Conservation (phyloP, 495 filamentous ascomycete genomes). For the Aspergillus sclerotiicarbonarius region DNA sequence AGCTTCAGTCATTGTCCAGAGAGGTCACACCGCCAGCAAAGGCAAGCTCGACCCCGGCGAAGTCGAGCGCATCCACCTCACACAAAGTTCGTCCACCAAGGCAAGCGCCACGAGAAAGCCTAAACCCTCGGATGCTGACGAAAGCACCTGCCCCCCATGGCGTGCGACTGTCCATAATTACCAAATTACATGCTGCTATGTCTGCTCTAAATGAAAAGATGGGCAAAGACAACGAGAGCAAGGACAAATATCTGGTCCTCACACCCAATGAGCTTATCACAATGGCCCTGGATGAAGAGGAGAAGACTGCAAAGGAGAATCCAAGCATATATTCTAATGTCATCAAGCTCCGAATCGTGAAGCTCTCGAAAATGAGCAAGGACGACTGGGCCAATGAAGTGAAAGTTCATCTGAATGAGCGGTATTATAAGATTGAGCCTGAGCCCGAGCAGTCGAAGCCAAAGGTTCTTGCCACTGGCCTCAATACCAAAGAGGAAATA, state of each 20-base stretch:
- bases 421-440: conserved; percentile 43
- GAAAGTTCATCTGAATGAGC: conserved; percentile 36
- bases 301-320: conserved; percentile 66
- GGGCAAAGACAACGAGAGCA: conserved; percentile 47
- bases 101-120: conserved; percentile 44
- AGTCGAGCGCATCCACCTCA: conserved; percentile 19
- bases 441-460: conserved; percentile 23
- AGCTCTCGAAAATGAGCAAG: conserved; percentile 67
- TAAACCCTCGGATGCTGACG: conserved; percentile 80
- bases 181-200: conserved; percentile 72
- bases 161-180: conserved; percentile 64
- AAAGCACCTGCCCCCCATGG: conserved; percentile 69
- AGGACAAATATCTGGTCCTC: conserved; percentile 58
- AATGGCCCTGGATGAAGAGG: conserved; percentile 81
- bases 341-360: conserved; percentile 74
- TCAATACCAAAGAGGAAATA: conserved; percentile 67
- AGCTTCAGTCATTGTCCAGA: conserved; percentile 26
- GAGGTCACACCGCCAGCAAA: conserved; percentile 41
- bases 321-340: conserved; percentile 72
- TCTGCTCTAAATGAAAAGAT: conserved; percentile 63
- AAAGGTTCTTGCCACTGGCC: conserved; percentile 58
- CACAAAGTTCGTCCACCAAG: conserved; percentile 24
- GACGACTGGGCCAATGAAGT: conserved; percentile 62
- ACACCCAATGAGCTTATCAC: conserved; percentile 69
- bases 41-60: conserved; percentile 18